Evolutionary conservation across 2,329 filamentous ascomycete species (phyloP).

Genomic region (Fusarium dlaminii): DNA sequence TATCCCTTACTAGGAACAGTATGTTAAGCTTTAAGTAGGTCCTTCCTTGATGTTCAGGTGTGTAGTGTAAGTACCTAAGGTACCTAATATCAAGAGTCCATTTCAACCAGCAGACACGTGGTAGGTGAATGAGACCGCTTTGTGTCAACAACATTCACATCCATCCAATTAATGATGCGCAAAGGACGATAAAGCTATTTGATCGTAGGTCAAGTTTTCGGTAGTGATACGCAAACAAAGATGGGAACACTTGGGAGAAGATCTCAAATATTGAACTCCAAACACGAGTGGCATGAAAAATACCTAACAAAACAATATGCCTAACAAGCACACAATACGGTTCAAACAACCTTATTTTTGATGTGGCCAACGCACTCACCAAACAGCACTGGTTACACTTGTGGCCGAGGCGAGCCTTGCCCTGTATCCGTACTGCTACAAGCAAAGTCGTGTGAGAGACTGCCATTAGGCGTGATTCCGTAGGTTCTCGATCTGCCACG

Average conservation of each 20-base stretch:
- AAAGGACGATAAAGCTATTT: not conserved
- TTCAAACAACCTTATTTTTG: not conserved
- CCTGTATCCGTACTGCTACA: not conserved
- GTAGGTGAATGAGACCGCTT: not conserved
- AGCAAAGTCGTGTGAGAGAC: not conserved
- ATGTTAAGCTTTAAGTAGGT: too few relatives aligned
- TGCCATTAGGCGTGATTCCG: conserved; percentile 8
- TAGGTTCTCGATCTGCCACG: conserved; percentile 21
- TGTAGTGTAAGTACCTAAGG: not conserved
- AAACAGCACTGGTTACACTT: not conserved
- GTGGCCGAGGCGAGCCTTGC: not conserved
- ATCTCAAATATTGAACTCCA: not conserved
- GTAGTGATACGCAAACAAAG: not conserved
- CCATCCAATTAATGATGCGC: not conserved
- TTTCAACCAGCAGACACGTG: not conserved
- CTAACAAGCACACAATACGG: not conserved
- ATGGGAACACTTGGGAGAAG: not conserved
- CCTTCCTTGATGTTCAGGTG: not conserved
- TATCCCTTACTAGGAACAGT: not conserved
- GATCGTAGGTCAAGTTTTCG: not conserved
- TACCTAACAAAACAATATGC: not conserved
- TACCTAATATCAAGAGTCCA: not conserved
- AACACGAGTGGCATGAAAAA: not conserved
- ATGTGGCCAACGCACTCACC: not conserved
- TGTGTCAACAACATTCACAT: not conserved